Conservation (phyloP, 2,329 filamentous ascomycete species). For the Seiridium unicorne region DNA sequence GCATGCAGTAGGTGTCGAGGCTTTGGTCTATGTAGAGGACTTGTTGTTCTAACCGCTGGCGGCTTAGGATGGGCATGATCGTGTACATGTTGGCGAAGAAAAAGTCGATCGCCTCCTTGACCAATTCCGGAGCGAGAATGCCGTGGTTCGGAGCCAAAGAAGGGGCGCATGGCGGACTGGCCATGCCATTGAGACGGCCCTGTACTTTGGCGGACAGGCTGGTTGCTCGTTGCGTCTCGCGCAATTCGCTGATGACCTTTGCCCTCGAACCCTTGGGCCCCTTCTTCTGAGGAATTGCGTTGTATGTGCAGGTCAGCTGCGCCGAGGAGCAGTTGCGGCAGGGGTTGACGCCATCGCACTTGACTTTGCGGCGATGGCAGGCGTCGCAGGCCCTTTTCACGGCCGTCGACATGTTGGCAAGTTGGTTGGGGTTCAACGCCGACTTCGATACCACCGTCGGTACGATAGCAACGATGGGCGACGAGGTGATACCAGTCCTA, state of each 20-base stretch:
- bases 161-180: slow-evolving; percentile 44
- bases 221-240: slow-evolving; percentile 66
- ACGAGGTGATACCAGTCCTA: slow-evolving; percentile 4
- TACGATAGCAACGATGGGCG: background rate
- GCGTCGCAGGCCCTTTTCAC: slow-evolving; percentile 63
- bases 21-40: slow-evolving; percentile 60
- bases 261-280: slow-evolving; percentile 72
- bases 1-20: slow-evolving; percentile 61
- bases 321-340: slow-evolving; percentile 70
- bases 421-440: background rate
- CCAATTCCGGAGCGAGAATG: slow-evolving; percentile 59
- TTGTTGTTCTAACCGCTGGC: slow-evolving; percentile 56
- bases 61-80: slow-evolving; percentile 61
- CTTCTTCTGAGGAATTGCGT: slow-evolving; percentile 74
- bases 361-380: slow-evolving; percentile 73
- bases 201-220: slow-evolving; percentile 62
- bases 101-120: slow-evolving; percentile 66
- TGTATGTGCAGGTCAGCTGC: slow-evolving; percentile 69
- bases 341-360: slow-evolving; percentile 69
- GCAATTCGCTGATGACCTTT: slow-evolving; percentile 72
- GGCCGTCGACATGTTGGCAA: slow-evolving; percentile 30
- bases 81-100: slow-evolving; percentile 68
- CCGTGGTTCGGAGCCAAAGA: slow-evolving; percentile 55
- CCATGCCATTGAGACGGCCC: slow-evolving; percentile 56
- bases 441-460: background rate